Conservation (phyloP, 2,329 filamentous ascomycete species). For the Xylariaceae sp. region DNA sequence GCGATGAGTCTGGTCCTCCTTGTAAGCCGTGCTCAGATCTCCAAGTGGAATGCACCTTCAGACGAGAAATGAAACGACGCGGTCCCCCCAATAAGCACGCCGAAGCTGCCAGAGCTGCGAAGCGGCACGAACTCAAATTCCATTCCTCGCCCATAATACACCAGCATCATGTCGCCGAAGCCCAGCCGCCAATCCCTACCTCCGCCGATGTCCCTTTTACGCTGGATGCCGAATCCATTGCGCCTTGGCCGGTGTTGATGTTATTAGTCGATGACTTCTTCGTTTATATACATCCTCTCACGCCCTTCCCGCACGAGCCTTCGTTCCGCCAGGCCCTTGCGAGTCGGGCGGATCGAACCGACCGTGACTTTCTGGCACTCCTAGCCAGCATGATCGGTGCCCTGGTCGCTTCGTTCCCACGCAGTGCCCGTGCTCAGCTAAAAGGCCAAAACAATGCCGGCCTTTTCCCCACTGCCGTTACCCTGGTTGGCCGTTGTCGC, state of each 20-base stretch:
- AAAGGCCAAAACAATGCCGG: slow-evolving; percentile 60
- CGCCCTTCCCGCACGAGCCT: slow-evolving; percentile 72
- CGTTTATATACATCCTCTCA: slow-evolving; percentile 72
- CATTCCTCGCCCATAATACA: slow-evolving; percentile 31
- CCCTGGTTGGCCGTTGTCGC: slow-evolving; percentile 65
- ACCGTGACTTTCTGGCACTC: slow-evolving; percentile 62
- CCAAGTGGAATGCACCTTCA: slow-evolving; percentile 53
- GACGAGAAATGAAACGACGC: slow-evolving; percentile 52
- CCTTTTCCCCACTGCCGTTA: slow-evolving; percentile 62
- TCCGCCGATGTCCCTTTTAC: slow-evolving; percentile 32
- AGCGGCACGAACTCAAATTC: slow-evolving; percentile 38
- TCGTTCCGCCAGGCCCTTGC: slow-evolving; percentile 66
- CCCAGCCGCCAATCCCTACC: slow-evolving; percentile 42
- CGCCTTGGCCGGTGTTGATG: slow-evolving; percentile 61
- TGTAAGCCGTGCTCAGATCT: slow-evolving; percentile 53
- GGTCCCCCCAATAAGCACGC: slow-evolving; percentile 56
- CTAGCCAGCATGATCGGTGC: slow-evolving; percentile 68
- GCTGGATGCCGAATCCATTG: slow-evolving; percentile 64
- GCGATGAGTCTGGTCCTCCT: slow-evolving; percentile 51
- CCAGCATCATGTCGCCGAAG: slow-evolving; percentile 44
- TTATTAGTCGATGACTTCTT: slow-evolving; percentile 76
- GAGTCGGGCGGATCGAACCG: slow-evolving; percentile 59
- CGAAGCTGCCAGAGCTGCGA: slow-evolving; percentile 50
- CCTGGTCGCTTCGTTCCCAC: slow-evolving; percentile 70
- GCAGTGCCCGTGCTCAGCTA: slow-evolving; percentile 63